Base-by-base conservation (phyloP, 2,329 filamentous ascomycete species). In the Apiospora marii region DNA sequence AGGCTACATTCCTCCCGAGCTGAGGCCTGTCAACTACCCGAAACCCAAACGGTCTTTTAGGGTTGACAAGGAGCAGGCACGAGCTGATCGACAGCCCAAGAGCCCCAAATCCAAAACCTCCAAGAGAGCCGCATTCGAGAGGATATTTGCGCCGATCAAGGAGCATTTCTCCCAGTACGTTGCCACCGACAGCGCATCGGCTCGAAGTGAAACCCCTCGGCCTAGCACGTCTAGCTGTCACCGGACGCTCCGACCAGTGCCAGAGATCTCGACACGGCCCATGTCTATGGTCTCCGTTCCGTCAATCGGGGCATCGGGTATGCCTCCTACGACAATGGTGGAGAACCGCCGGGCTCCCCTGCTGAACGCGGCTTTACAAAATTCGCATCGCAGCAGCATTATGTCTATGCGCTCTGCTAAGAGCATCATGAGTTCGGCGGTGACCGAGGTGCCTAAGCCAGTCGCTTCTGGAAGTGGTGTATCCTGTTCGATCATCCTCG, bases 381-480 rank as follows among this genome's bases (percentile, higher is more conserved):
- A 79, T 70, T 75, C 81, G 48, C 84, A 85, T 73, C 83, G 87
- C 72, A 87, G 85, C 78, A 88, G 86, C 77, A 78, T 89, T 72
- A 85, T 88, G 76, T 87, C 87, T 22, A 84, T 84, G 24, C 86
- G 87, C 48, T 85, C 85, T 4, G 82, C 84, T 69, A 91, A 91
- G 79, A 85, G 82, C 72, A 82, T 85, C 46, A 81, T 88, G 74
- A 87, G 83, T 73, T 87, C 87, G 16, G 85, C 87, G 16, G 85
- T 89, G n/a, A 84, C 86, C 44, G 88, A 90, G 75, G 77, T 90
- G 0, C 85, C 86, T n/a, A 94, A 95, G 82, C 93, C 94, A 0
- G 86, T 96, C n/a, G 93, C 93, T 16, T 91, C 92, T 22, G 93
- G 92, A 68, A 94, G 93, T 81, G 93, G 93, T 64, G 87, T 96